A percentile compares a stretch with the other conserved stretches of the same genome.
Evolutionary conservation across 768 basidiomycete species (phyloP).

Genomic region (Trametes cubensis): DNA sequence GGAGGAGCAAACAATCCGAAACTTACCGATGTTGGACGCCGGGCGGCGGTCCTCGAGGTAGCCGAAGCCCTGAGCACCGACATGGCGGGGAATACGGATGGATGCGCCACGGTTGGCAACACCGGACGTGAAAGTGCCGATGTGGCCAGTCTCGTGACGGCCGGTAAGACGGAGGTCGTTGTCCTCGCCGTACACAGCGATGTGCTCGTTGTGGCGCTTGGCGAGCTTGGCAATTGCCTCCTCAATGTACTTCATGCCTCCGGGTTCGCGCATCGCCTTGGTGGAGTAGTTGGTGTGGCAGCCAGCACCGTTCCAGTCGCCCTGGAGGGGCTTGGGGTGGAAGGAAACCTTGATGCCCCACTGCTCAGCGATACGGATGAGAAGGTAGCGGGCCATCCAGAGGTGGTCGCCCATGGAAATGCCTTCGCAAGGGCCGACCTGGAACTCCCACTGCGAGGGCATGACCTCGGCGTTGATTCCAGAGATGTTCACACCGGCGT

Average conservation of each 20-base stretch:
- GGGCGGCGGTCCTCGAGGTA: conserved; percentile 97
- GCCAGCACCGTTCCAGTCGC: conserved; percentile 99
- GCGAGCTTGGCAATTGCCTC: conserved; percentile 91
- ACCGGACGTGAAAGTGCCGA: conserved; percentile 87
- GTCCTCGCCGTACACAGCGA: conserved; percentile 97
- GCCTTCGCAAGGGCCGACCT: conserved; percentile 97
- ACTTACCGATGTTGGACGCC: conserved; percentile 91
- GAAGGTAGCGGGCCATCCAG: conserved; percentile 98
- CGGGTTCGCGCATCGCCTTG: conserved; percentile 89
- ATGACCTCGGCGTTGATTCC: conserved; percentile 99
- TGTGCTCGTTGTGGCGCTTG: conserved; percentile 91
- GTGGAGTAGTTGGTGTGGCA: conserved; percentile 99
- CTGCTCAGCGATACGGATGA: conserved; percentile 94
- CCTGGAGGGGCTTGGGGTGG: conserved; percentile 97
- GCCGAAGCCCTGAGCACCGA: conserved; percentile 89
- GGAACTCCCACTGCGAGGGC: conserved; percentile 99
- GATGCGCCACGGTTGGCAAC: conserved; percentile 98
- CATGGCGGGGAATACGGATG: conserved; percentile 93
- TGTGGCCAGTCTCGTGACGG: conserved; percentile 96
- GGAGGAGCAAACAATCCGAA: conserved; percentile 30
- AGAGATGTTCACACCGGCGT: conserved; percentile 94
- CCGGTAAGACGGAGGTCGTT: conserved; percentile 96
- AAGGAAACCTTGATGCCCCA: conserved; percentile 97
- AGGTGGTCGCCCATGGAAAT: conserved; percentile 99
- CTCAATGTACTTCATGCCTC: conserved; percentile 91